Base-by-base conservation (phyloP, 2,329 filamentous ascomycete genomes). In the Tolypocladium nubicola region DNA sequence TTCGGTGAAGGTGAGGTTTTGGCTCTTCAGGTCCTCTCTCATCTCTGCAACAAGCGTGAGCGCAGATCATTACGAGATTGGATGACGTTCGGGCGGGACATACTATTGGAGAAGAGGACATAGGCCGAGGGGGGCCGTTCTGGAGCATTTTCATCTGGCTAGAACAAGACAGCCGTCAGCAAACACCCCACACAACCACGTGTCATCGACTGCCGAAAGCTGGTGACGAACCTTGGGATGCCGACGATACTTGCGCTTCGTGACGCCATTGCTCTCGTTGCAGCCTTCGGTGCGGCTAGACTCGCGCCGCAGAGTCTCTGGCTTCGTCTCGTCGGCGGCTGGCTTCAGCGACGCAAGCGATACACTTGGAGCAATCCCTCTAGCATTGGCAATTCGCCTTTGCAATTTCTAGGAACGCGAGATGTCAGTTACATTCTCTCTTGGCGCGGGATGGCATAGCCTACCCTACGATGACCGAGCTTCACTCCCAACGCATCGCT, bases 101-200 rank as follows among this genome's bases (percentile, higher is more conserved):
- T 71, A 89, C 87, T 89, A 65, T 93, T 93, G 0, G 89, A 92
- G 66, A 94, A 94, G 19, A 93, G 81, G 14, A 93, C 89, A 72
- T 93, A 93, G 54, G 89, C 89, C 5, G 89, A 93, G 0, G 88
- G 87, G 1, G 89, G 88, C 30, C 89, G 79, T 66, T 92, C 88
- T 1, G 89, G 89, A 0, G 89, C 89, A 73, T 89, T 84, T 58
- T 90, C 86, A 63, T 94, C 89, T 4, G 88, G 79, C 83, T 90
- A 30, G 1, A 40, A 43, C 11, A 21, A 21, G 19, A n/a, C 43
- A 9, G 2, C 23, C n/a, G 23, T 52, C n/a, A 52, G 47, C 5
- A 10, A 13, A 6, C 10, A 11, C 16, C 47, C 30, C 2, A 35
- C 30, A n/a, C 16, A 14, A 21, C 30, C 21, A 21, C 19, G 19